Evolutionary conservation across 805 yeast genomes (phyloP), one percentile per base, ranked within the genome.

Genomic region (Pichia pseudocactophila): DNA sequence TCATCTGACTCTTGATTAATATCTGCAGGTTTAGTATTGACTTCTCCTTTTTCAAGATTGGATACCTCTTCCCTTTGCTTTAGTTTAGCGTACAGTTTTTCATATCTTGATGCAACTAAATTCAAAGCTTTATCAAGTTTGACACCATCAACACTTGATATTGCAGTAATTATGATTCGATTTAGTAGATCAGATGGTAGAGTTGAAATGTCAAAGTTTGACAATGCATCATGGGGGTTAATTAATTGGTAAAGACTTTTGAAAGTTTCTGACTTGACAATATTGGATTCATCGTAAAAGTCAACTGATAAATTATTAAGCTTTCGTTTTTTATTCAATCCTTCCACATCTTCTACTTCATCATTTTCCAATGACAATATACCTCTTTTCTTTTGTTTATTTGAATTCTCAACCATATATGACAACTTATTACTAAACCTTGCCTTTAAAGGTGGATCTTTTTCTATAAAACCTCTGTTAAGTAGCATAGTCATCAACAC

Each of bases 161-260:
- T 65, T 0, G 95, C 87, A 2, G 75, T 73, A 43, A 75, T 65
- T 13, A 81, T 85, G 71, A 81, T 80, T 36, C 74, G 71, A 18
- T 71, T 71, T 43, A 88, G 71, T 1, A 82, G 68, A 39, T 77
- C 76, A 18, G 72, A 73, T 5, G 92, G 82, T 7, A 92, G 64
- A 9, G 74, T 64, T 2, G 85, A 69, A 42, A 86, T 74, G 57
- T 90, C 90, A 55, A 86, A 82, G n/a, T 51, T 39, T 31, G 71
- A 70, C 44, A 85, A 64, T 39, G 80, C 79, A 54, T 80, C 78
- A 33, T 66, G 62, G 27, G 77, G 65, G 32, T 74, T 78, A 12
- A 82, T 79, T 45, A 90, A 69, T 22, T 80, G 74, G 57, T 76
- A 92, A 34, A 89, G 63, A 13, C 79, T 66, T 40, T 80, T 73